phyloP scores from a whole-genome alignment of 176 grass and related monocot species.

The Carex pumila region DNA sequence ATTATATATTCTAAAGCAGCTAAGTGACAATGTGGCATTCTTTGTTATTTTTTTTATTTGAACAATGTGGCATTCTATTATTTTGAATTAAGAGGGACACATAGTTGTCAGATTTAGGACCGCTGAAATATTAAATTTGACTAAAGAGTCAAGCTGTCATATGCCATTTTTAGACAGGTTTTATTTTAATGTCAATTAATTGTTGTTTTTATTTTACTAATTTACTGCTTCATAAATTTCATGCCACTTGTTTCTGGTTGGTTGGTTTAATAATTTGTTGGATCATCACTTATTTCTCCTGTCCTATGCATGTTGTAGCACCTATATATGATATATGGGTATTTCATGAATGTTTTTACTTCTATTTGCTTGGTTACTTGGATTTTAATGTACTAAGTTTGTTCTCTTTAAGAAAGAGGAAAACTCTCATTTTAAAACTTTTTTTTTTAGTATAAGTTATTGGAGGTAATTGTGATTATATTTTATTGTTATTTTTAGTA shows the following conservation, averaged over 20 bases:
- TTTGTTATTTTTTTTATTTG: too few relatives aligned
- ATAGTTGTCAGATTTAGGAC: not conserved
- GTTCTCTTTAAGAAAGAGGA: not conserved
- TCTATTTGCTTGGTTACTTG: not conserved
- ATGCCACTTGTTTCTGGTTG: not conserved
- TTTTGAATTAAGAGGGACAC: not conserved
- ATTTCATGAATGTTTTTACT: not conserved
- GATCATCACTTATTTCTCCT: not conserved
- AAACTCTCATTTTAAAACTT: too few relatives aligned
- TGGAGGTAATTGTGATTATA: not conserved
- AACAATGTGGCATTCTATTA: not conserved
- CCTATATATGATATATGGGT: not conserved
- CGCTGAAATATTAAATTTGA: not conserved
- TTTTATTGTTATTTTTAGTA: not conserved
- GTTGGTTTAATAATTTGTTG: not conserved
- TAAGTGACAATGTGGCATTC: not conserved
- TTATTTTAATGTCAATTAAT: not conserved
- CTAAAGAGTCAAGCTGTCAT: constrained; percentile 8
- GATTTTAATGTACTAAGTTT: not conserved
- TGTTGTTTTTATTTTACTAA: not conserved
- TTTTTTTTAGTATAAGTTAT: too few relatives aligned
- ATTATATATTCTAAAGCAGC: not conserved
- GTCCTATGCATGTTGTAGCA: not conserved
- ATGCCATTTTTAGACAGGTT: not conserved
- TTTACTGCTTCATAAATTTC: not conserved